Evolutionary conservation across 2,329 filamentous ascomycete genomes (phyloP).

Genomic region (Fusarium keratoplasticum): DNA sequence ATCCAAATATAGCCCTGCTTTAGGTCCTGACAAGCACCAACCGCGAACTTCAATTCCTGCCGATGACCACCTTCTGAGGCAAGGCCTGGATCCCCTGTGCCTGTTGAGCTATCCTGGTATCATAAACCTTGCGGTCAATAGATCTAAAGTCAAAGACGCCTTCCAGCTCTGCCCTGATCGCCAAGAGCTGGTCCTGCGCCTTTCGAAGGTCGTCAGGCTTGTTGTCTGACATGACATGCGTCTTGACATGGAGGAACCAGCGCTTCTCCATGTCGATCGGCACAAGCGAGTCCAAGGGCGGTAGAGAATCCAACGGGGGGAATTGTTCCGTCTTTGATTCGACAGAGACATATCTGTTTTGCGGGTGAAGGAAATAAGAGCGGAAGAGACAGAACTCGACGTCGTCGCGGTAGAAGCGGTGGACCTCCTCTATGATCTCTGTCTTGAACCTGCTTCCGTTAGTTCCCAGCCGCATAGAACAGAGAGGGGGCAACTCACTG

Average conservation of each 20-base stretch:
- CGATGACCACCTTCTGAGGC: constrained; percentile 52
- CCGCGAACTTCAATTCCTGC: constrained; percentile 41
- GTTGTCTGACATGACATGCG: constrained; percentile 66
- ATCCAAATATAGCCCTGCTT: background rate
- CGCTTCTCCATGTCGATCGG: constrained; percentile 61
- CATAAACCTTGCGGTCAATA: constrained; percentile 64
- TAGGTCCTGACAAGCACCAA: background rate
- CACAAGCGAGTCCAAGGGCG: constrained; percentile 59
- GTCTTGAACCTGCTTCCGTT: constrained; percentile 58
- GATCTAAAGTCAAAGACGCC: constrained; percentile 64
- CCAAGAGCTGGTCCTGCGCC: constrained; percentile 63
- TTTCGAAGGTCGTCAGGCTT: constrained; percentile 68
- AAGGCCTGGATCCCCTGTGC: constrained; percentile 53
- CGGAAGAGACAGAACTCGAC: constrained; percentile 65
- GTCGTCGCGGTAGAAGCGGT: constrained; percentile 65
- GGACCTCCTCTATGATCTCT: constrained; percentile 65
- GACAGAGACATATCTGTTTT: constrained; percentile 49
- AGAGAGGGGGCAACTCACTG: constrained; percentile 52
- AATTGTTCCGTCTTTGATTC: constrained; percentile 33
- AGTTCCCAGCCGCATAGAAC: background rate
- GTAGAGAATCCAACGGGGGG: constrained; percentile 49
- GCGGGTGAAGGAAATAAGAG: constrained; percentile 56
- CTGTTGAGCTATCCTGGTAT: constrained; percentile 60
- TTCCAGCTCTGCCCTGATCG: constrained; percentile 59
- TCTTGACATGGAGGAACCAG: constrained; percentile 68